Evolutionary conservation across 208 protist species (phyloP).

Genomic region (Entamoeba nuttalli): DNA sequence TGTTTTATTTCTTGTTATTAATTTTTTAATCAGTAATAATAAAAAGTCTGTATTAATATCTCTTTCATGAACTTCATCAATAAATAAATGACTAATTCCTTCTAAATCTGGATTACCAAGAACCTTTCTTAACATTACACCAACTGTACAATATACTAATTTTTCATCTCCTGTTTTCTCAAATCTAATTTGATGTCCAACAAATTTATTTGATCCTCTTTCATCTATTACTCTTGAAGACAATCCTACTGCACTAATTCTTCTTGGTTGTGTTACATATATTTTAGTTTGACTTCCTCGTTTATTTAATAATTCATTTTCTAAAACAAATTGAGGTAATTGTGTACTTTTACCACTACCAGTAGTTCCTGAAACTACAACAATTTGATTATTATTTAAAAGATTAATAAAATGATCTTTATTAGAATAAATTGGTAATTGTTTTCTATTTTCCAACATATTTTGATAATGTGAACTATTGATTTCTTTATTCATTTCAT

Average conservation of each 20-base stretch:
- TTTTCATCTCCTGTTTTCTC: constrained; percentile 70
- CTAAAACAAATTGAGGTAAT: constrained; percentile 55
- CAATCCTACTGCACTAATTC: constrained; percentile 41
- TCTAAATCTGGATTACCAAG: constrained; percentile 63
- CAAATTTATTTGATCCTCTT: constrained; percentile 39
- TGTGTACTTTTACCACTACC: constrained; percentile 7
- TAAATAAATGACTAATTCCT: not conserved
- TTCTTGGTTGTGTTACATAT: constrained; percentile 21
- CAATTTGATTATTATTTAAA: not conserved
- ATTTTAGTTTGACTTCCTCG: not conserved
- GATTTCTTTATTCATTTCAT: not conserved
- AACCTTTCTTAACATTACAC: constrained; percentile 82
- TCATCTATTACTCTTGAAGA: constrained; percentile 90
- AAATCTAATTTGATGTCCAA: constrained; percentile 90
- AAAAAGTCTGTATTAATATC: not conserved
- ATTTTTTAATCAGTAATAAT: not conserved
- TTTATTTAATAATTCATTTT: constrained; percentile 30
- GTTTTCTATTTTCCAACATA: not conserved
- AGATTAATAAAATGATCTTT: not conserved
- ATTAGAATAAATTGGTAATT: not conserved
- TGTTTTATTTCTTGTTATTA: not conserved
- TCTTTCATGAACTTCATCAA: constrained; percentile 12
- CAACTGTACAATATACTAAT: constrained; percentile 92
- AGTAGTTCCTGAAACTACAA: not conserved
- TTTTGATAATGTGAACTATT: not conserved